These are phyloP conservation scores for Cladorrhinum sp. DNA, from an alignment of 2,329 filamentous ascomycete genomes.

Conservation along the genomic window DNA sequence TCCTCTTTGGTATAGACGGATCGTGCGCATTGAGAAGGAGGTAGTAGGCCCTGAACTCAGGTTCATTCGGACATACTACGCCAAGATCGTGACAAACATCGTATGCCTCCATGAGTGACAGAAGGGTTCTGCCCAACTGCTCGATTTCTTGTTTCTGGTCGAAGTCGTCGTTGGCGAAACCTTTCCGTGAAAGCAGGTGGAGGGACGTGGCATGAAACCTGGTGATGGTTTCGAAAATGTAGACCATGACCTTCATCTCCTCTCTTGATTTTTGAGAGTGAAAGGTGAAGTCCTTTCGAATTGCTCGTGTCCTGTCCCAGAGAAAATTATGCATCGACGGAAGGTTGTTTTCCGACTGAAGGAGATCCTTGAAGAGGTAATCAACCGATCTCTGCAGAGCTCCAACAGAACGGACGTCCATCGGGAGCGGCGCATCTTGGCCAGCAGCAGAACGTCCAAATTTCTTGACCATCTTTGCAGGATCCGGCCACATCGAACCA, in stretches of 20 bases:
- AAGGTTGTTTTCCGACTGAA: conserved; percentile 54
- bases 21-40: conserved; percentile 60
- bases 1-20: conserved; percentile 54
- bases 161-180: conserved; percentile 57
- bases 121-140: conserved; percentile 62
- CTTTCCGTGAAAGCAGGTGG: conserved; percentile 58
- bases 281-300: conserved; percentile 66
- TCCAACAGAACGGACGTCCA: conserved; percentile 62
- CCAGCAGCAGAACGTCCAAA: conserved; percentile 66
- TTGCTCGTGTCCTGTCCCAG: conserved; percentile 66
- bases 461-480: conserved; percentile 61
- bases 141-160: conserved; percentile 66
- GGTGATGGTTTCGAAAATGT: conserved; percentile 63
- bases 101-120: conserved; percentile 64
- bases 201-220: conserved; percentile 65
- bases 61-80: conserved; percentile 58
- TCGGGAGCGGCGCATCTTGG: conserved; percentile 63
- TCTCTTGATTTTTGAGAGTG: conserved; percentile 58
- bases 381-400: conserved; percentile 59
- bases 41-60: conserved; percentile 65
- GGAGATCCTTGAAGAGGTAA: conserved; percentile 59
- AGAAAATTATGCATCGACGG: conserved; percentile 59
- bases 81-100: conserved; percentile 60
- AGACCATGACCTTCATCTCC: conserved; percentile 58
- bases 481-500: conserved; percentile 44